Evolutionary conservation across 495 filamentous ascomycete species (phyloP), one percentile per base, ranked within the genome.

Genomic region (Monascus purpureus): DNA sequence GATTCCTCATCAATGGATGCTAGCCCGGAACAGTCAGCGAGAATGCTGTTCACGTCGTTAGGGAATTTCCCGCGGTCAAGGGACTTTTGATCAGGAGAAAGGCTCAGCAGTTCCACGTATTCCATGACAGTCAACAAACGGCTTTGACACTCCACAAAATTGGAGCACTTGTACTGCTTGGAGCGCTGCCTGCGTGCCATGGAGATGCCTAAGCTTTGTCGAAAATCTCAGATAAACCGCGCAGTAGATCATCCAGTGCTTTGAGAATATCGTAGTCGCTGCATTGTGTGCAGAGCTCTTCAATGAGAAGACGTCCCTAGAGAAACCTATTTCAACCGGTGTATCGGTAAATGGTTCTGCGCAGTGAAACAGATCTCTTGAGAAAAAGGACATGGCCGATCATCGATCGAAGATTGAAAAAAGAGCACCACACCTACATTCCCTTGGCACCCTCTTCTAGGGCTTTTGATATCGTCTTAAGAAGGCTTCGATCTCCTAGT

Each of bases 231-330:
- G 45, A 17, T 22, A 61, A 34, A 30, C 36, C 37, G 20, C 29
- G 49, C 6, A 55, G 56, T 12, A 61, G 44, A 30, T 49, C 25
- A 14, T 35, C 28, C 25, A 61, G 28, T 3, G 44, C 35, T n/a
- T 48, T 30, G 7, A 40, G 37, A 18, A 61, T 55, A 23, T 55
- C 55, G 11, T 55, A 34, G 28, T 61, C 55, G 28, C 50, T 42
- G 26, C 29, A 28, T 29, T 52, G 48, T 31, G 36, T 27, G 31
- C 52, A 57, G 4, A 61, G 41, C 20, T 61, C 56, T 22, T 48
- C 28, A 14, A 61, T 41, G 28, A 50, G 45, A 24, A 55, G 47
- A 27, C 34, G 20, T 11, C 43, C 46, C 55, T 53, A 61, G 11
- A 59, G 53, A 36, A 61, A 61, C 52, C 50, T 13, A n/a, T n/a